phyloP scores from a whole-genome alignment of 257 asterid genomes.

The Capsicum baccatum region DNA sequence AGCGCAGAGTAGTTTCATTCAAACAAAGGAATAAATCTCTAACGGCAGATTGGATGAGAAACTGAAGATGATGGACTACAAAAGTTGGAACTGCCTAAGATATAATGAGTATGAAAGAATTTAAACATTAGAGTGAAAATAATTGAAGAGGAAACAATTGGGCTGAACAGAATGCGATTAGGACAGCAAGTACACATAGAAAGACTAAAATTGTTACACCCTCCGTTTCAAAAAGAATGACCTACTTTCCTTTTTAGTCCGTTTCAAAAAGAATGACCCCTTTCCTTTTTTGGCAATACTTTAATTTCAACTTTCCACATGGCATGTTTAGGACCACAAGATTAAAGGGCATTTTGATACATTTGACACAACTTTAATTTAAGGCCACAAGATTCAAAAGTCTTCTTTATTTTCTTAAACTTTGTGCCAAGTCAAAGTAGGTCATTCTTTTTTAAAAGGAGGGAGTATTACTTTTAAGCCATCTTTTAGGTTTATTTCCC shows the following conservation, averaged over 20 bases:
- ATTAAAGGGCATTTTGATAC: too few species aligned
- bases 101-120: slow-evolving; percentile 1
- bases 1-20: neutral
- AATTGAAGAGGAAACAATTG: neutral
- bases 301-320: too few species aligned
- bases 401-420: too few species aligned
- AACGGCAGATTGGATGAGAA: slow-evolving; percentile 12
- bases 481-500: neutral
- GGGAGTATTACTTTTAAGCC: neutral
- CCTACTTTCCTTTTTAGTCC: too few species aligned
- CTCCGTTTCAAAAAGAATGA: too few species aligned
- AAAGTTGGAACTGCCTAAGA: neutral
- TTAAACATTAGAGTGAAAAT: neutral
- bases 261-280: too few species aligned
- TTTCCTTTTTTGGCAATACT: too few species aligned
- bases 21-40: slow-evolving; percentile 16
- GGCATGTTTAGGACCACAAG: too few species aligned
- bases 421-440: too few species aligned
- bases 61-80: slow-evolving; percentile 17
- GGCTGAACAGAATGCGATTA: neutral
- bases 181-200: slow-evolving; percentile 6
- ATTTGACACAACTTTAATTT: too few species aligned
- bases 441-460: too few species aligned
- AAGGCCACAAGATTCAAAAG: too few species aligned
- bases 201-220: neutral